A percentile compares a stretch with the other conserved stretches of the same genome.
These are phyloP conservation scores for Aulographum hederae DNA, from an alignment of 2,329 filamentous ascomycete species.

Conservation along the genomic window DNA sequence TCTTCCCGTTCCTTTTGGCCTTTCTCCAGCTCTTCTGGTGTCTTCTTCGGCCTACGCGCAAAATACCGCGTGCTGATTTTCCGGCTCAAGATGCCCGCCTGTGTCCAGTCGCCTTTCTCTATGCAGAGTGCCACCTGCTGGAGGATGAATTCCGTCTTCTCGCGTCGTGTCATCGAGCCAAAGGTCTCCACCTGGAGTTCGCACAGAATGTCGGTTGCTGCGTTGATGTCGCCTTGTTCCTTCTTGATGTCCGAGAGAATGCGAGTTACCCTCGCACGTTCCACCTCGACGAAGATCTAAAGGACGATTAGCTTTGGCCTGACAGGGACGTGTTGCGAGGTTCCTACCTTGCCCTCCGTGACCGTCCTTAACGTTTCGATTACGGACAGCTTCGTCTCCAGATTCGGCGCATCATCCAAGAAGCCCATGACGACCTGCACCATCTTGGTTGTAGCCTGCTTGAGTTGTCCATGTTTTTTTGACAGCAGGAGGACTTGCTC, in stretches of 20 bases:
- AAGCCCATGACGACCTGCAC: slow-evolving; percentile 92
- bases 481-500: slow-evolving; percentile 91
- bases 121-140: slow-evolving; percentile 92
- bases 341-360: slow-evolving; percentile 74
- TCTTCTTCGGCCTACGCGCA: slow-evolving; percentile 77
- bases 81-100: slow-evolving; percentile 79
- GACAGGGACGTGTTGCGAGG: not conserved
- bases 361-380: slow-evolving; percentile 93
- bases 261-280: slow-evolving; percentile 85
- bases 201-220: slow-evolving; percentile 82
- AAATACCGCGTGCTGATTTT: slow-evolving; percentile 97
- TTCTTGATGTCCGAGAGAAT: slow-evolving; percentile 98
- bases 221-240: slow-evolving; percentile 75
- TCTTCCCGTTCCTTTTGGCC: slow-evolving; percentile 71
- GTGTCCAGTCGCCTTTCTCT: slow-evolving; percentile 88
- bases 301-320: slow-evolving; percentile 7
- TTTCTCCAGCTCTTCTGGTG: slow-evolving; percentile 73
- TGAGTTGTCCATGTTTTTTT: slow-evolving; percentile 99
- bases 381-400: slow-evolving; percentile 77
- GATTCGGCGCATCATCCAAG: slow-evolving; percentile 64
- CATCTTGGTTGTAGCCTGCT: slow-evolving; percentile 98
- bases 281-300: slow-evolving; percentile 94
- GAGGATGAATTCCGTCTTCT: slow-evolving; percentile 98
- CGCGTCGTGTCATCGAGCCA: slow-evolving; percentile 87
- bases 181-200: slow-evolving; percentile 98